phyloP scores from a whole-genome alignment of 768 basidiomycete genomes.

The Boletus pseudopeckii region DNA sequence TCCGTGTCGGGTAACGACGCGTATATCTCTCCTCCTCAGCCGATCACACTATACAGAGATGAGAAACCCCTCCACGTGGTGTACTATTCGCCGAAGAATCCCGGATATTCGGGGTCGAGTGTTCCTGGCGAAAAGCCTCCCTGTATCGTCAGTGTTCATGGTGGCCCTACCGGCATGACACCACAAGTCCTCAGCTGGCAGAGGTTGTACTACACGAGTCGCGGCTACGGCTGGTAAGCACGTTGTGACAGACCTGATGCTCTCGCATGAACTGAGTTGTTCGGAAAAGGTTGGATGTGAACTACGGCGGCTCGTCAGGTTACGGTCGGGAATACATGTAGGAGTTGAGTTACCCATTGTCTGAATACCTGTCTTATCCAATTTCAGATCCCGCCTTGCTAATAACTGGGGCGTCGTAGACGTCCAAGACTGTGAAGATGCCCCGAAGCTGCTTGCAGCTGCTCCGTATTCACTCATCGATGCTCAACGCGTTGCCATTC shows the following conservation, averaged over 20 bases:
- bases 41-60: conserved; percentile 41
- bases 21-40: conserved; percentile 46
- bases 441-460: conserved; percentile 47
- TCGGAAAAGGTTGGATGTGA: conserved; percentile 61
- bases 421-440: conserved; percentile 58
- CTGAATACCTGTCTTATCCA: not conserved
- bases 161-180: conserved; percentile 60
- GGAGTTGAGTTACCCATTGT: not conserved
- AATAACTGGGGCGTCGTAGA: conserved; percentile 75
- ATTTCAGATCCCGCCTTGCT: conserved; percentile 45
- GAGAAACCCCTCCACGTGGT: conserved; percentile 53
- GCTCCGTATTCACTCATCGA: conserved; percentile 57
- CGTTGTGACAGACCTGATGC: too few species aligned
- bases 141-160: conserved; percentile 61
- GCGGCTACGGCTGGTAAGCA: conserved; percentile 69
- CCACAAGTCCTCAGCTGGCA: conserved; percentile 48
- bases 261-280: not conserved
- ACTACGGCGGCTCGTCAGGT: conserved; percentile 73
- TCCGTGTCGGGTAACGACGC: conserved; percentile 11
- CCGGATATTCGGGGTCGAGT: conserved; percentile 48
- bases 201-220: conserved; percentile 64
- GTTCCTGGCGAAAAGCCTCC: conserved; percentile 59
- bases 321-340: conserved; percentile 67
- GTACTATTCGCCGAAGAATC: conserved; percentile 67
- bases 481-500: conserved; percentile 57